Evolutionary conservation across 768 basidiomycete genomes (phyloP).

Genomic region (Boletus tylopilopsis): DNA sequence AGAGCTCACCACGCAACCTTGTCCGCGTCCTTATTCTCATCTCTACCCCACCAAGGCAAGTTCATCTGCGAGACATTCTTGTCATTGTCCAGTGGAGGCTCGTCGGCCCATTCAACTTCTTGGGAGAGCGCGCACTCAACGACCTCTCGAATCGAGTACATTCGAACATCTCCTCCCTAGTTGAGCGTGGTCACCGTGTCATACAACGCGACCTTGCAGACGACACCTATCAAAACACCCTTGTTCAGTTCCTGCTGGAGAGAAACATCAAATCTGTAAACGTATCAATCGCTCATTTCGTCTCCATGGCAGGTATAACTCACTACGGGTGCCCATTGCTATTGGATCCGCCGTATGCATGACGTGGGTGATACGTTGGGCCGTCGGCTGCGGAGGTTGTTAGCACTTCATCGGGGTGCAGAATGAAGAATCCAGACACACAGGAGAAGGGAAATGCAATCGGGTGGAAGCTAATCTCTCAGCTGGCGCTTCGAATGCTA

Average conservation of each 20-base stretch:
- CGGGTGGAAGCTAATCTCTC: conserved; percentile 69
- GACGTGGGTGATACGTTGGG: conserved; percentile 78
- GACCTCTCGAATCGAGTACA: conserved; percentile 66
- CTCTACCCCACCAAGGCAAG: conserved; percentile 31
- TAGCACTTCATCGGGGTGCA: neutral
- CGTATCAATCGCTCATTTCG: too few species aligned
- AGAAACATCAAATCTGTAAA: neutral
- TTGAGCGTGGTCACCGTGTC: conserved; percentile 80
- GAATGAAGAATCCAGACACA: conserved; percentile 33
- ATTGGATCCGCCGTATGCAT: conserved; percentile 96
- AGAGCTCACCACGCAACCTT: conserved; percentile 54
- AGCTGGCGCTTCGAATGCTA: conserved; percentile 84
- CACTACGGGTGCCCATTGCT: conserved; percentile 79
- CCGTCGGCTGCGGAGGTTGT: conserved; percentile 48
- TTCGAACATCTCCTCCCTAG: conserved; percentile 75
- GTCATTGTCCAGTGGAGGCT: conserved; percentile 11
- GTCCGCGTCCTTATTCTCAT: conserved; percentile 26
- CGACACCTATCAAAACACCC: conserved; percentile 63
- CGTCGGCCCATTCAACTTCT: conserved; percentile 48
- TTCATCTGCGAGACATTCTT: neutral
- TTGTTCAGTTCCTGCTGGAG: neutral
- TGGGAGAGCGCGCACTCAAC: conserved; percentile 62
- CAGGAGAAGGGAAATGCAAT: conserved; percentile 85
- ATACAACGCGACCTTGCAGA: conserved; percentile 74
- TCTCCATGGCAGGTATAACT: conserved; percentile 80